phyloP scores from a whole-genome alignment of 805 yeast species.

The Isabelozyma heimii region DNA sequence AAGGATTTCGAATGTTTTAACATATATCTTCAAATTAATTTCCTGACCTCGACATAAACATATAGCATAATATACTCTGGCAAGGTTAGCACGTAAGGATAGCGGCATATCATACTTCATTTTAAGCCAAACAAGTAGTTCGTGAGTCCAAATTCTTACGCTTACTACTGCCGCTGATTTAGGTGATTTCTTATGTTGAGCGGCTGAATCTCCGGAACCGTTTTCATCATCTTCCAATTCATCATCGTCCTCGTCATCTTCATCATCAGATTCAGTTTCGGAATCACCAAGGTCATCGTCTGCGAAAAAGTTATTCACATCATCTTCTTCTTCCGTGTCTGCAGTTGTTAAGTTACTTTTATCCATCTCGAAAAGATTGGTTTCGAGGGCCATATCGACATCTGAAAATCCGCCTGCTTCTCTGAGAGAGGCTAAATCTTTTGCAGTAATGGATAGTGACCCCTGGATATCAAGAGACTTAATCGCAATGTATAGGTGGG shows the following conservation, averaged over 20 bases:
- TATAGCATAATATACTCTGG: conserved; percentile 68
- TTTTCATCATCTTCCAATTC: conserved; percentile 32
- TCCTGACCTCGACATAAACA: conserved; percentile 72
- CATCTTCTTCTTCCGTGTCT: conserved; percentile 30
- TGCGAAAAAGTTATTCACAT: conserved; percentile 18
- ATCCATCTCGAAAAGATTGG: conserved; percentile 44
- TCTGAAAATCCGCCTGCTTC: conserved; percentile 29
- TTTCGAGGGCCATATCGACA: conserved; percentile 50
- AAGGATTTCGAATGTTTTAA: conserved; percentile 57
- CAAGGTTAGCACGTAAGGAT: conserved; percentile 54
- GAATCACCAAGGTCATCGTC: conserved; percentile 24
- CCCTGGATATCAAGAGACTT: conserved; percentile 75
- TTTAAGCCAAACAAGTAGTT: conserved; percentile 70
- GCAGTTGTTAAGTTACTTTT: conserved; percentile 1
- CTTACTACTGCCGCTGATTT: conserved; percentile 71
- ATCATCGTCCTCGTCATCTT: conserved; percentile 38
- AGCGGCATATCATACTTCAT: conserved; percentile 82
- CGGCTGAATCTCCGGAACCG: conserved; percentile 32
- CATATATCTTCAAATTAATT: conserved; percentile 56
- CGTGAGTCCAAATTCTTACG: conserved; percentile 84
- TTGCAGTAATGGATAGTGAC: conserved; percentile 59
- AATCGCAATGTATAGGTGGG: conserved; percentile 76
- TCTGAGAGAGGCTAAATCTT: conserved; percentile 54
- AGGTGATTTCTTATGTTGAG: conserved; percentile 60
- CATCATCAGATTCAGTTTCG: conserved; percentile 33